Evolutionary conservation across 177 flowering plant genomes (phyloP), one percentile per base, ranked within the genome.

Genomic region (Vitis hybrid): DNA sequence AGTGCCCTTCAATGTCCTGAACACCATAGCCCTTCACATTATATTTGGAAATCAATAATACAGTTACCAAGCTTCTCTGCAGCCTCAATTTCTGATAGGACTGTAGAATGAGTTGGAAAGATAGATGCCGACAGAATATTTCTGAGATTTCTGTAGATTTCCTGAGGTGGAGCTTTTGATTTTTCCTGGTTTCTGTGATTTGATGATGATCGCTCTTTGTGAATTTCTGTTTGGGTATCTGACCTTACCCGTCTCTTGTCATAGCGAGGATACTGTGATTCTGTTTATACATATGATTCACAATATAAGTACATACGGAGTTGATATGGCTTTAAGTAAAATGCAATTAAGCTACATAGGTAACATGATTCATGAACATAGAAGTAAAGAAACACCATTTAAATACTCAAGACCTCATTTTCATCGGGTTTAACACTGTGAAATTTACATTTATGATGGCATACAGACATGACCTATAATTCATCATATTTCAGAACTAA

Each of bases 11-110:
- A 15, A 9, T 39, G 12, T 12, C 56, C 12, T 19, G n/a, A 61
- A 55, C 2, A 48, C 56, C 51, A 29, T 13, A 51, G 33, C 60
- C 20, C 19, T 58, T 60, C 16, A 53, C 19, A 55, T 73, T 68
- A 88, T 65, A 90, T 88, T 67, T 90, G 82, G 70, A 88, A 90
- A 81, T 90, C 90, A 69, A 90, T 77, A 14, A 71, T 64, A 64
- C 91, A 86, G 63, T 66, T 65, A 60, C 87, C 82, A 59, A 71
- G 74, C 67, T 68, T 68, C 79, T 88, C 91, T 20, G 92, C 90
- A 19, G 80, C 79, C 78, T 84, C 86, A 29, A 88, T 80, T 59
- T 84, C 67, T 57, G 77, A 69, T 45, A 81, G 66, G 13, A 84
- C 31, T 10, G 85, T 70, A 51, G 51, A 57, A 62, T 71, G 20